phyloP scores from a whole-genome alignment of 2,329 filamentous ascomycete species.

The Mollisiaceae sp. region DNA sequence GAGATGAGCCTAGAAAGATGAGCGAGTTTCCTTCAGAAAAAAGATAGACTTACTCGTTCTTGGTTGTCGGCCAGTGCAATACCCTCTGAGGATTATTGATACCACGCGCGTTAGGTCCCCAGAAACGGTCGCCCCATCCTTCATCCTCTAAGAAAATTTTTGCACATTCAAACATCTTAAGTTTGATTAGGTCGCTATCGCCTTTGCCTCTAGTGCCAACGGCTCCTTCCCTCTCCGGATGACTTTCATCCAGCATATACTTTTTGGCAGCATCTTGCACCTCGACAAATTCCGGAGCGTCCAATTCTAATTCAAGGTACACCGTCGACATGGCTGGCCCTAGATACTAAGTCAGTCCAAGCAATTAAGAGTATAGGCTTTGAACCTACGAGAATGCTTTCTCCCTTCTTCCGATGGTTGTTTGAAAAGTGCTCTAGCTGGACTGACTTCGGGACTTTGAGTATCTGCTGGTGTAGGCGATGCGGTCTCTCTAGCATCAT shows the following conservation, averaged over 20 bases:
- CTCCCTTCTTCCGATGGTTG: constrained; percentile 36
- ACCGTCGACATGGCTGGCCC: constrained; percentile 41
- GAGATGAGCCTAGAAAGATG: constrained; percentile 36
- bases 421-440: no score
- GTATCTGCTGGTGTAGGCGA: constrained; percentile 36
- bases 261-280: constrained; percentile 42
- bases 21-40: constrained; percentile 7
- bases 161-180: constrained; percentile 39
- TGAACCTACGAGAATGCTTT: constrained; percentile 40
- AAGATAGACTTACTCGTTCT: constrained; percentile 37
- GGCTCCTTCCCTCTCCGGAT: constrained; percentile 39
- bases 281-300: constrained; percentile 37
- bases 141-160: constrained; percentile 40
- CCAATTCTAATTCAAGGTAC: constrained; percentile 38
- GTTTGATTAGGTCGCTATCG: constrained; percentile 36
- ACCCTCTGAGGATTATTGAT: constrained; percentile 26
- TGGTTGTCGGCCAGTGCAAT: constrained; percentile 40
- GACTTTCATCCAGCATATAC: constrained; percentile 41
- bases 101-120: constrained; percentile 28
- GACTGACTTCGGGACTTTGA: constrained; percentile 40
- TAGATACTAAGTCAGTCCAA: constrained; percentile 13
- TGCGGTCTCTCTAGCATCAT: constrained; percentile 37
- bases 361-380: no score
- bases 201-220: constrained; percentile 35
- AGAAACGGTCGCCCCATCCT: constrained; percentile 41